Base-by-base conservation (phyloP, 2,329 filamentous ascomycete genomes). In the Penicillium italicum region DNA sequence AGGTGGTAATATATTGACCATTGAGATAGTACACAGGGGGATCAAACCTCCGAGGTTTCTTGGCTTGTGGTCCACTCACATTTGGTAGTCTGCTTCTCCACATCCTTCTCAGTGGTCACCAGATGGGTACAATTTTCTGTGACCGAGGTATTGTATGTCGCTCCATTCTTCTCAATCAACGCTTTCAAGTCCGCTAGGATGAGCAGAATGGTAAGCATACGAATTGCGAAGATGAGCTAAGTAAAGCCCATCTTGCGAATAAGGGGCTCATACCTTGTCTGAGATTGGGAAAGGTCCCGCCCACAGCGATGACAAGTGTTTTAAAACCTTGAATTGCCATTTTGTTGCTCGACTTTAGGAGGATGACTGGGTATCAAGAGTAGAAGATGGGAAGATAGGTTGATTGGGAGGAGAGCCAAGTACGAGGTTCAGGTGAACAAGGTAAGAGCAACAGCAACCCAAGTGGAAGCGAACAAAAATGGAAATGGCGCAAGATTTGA, bases 271-370 rank as follows among this genome's bases (percentile, higher is more conserved):
- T 62, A 76, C 75, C 67, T 61, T 89, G 85, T 3, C 78, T 81
- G 26, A 76, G 70, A 6, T 76, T 75, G 1, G 79, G 72, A 61
- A 89, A 85, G 5, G 80, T 81, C 57, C 87, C 87, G 54, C 82
- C 85, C 26, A 88, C 68, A 22, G 80, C 81, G 42, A 90, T 74
- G 6, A 74, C 59, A 8, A 66, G 49, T 0, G 66, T 60, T 44
- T 71, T 70, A 42, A 74, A 71, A 14, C 59, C 48, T n/a, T 49
- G 28, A 2, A 60, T 56, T 6, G 69, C 50, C 69, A 72, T 73
- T 9, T 24, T 42, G 43, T 41, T 7, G 5, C 6, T 38, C n/a
- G 26, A 49, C 12, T 20, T 26, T 8, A 22, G 14, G 9, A n/a
- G 8, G 20, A 31, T 1, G 5, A 22, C 5, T 16, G 5, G 26